These are phyloP conservation scores for Rhinocladiella similis DNA, from an alignment of 2,329 filamentous ascomycete genomes.

Conservation along the genomic window DNA sequence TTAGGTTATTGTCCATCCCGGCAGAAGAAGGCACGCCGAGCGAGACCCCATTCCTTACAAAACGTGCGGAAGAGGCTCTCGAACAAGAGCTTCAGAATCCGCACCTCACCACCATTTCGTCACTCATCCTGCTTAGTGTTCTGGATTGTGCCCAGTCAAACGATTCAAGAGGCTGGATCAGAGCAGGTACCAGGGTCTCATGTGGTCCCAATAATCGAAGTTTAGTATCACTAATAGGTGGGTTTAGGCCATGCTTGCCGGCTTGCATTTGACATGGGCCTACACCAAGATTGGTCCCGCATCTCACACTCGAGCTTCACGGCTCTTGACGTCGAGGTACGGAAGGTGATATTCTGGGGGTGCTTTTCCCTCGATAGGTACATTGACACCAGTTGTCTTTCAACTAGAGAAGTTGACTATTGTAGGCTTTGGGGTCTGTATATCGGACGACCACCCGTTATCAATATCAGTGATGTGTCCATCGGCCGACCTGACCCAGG, in stretches of 20 bases:
- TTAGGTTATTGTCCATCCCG: conserved; percentile 1
- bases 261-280: conserved; percentile 11
- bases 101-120: conserved; percentile 7
- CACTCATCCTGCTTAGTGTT: conserved; percentile 12
- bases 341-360: conserved; percentile 8
- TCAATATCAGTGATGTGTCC: conserved; percentile 11
- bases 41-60: conserved; percentile 4
- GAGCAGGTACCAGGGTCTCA: too few species aligned
- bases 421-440: conserved; percentile 11
- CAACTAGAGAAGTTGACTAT: too few species aligned
- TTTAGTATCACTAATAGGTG: too few species aligned
- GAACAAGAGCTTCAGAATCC: conserved; percentile 13
- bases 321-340: conserved; percentile 1
- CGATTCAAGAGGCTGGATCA: conserved; percentile 12
- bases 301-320: not conserved
- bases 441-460: conserved; percentile 9
- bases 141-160: conserved; percentile 12
- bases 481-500: not conserved
- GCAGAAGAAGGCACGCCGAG: not conserved
- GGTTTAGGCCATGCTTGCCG: conserved; percentile 9
- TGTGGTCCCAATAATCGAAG: too few species aligned
- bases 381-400: too few species aligned
- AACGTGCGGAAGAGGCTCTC: conserved; percentile 7
- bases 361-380: conserved; percentile 9
- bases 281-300: conserved; percentile 8